Conservation (phyloP, 345 rosid genomes). For the Angophora floribunda region DNA sequence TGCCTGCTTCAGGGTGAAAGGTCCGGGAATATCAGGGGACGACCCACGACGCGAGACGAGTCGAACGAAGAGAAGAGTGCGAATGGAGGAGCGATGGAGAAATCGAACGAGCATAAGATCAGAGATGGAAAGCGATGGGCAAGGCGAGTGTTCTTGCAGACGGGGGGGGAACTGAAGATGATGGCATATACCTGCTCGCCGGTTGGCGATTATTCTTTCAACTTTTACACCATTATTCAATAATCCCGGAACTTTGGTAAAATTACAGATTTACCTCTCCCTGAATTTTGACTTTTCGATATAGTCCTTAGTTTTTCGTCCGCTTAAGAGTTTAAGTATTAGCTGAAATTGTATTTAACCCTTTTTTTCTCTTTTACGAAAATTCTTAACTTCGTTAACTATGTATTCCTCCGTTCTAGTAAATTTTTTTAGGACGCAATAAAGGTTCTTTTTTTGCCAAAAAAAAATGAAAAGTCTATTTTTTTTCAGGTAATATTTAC, state of each 20-base stretch:
- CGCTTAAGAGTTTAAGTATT: background rate
- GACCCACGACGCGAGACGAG: background rate
- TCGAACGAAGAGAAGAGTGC: background rate
- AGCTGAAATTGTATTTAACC: background rate
- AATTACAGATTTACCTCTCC: background rate
- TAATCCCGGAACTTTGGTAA: background rate
- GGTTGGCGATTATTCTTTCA: background rate
- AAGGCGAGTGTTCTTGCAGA: background rate
- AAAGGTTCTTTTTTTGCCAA: background rate
- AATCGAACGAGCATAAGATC: background rate
- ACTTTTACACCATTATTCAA: background rate
- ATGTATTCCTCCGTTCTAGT: background rate
- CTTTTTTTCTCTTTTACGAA: too few species aligned
- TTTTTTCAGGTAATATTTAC: too few species aligned
- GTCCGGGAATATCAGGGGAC: background rate
- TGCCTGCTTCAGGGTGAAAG: background rate
- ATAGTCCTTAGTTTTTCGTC: background rate
- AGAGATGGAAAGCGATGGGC: background rate
- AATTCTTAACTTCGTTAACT: background rate
- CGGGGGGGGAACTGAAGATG: background rate
- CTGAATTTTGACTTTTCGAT: background rate
- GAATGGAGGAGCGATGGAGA: background rate
- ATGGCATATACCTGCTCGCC: background rate
- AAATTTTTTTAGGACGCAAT: background rate
- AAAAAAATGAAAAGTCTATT: too few species aligned